Base-by-base conservation (phyloP, 2,329 filamentous ascomycete genomes). In the Fusarium mangiferae region DNA sequence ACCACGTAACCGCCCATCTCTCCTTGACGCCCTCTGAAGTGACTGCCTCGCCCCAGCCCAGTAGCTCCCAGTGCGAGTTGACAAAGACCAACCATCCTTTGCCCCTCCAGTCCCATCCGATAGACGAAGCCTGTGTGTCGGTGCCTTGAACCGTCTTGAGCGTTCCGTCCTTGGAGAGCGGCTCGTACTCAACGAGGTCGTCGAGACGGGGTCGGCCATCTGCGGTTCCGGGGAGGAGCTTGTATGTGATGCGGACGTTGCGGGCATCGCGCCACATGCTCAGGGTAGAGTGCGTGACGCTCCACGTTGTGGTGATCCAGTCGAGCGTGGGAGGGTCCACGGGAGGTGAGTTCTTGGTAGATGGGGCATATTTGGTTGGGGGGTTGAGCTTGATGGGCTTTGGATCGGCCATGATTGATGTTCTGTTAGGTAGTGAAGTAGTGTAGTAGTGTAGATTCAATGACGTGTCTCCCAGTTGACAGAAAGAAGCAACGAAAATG, bases 241-340 rank as follows among this genome's bases (percentile, higher is more conserved):
- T 88, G 86, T 97, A 97, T 39, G 90, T 92, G 80, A 97, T 96
- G 77, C 89, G 88, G 20, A 97, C 93, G 82, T 96, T 96, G 80
- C 91, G 91, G 60, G 93, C 91, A 52, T 89, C 88, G 76, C 90
- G 90, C 94, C 94, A 97, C 92, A 96, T 95, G 72, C 89, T 84
- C 17, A 95, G 89, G 10, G 92, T 94, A 9, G 91, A 93, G 83
- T 94, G 92, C 17, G 92, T 93, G 64, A 95, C 92, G 76, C 88
- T 84, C 93, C 93, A 95, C 67, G 90, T 93, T 68, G 91, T 86
- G 59, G 86, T 82, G 51, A 94, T 88, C 87, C 89, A 93, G 65
- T 87, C 82, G 33, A 90, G 81, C 6, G 66, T 70, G 6, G 88
- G 79, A 9, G 91, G 90, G 3, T 84, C 73, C 20, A 81, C 84